These are phyloP conservation scores for Fusarium sp. DNA, from an alignment of 2,329 filamentous ascomycete genomes.

Conservation along the genomic window DNA sequence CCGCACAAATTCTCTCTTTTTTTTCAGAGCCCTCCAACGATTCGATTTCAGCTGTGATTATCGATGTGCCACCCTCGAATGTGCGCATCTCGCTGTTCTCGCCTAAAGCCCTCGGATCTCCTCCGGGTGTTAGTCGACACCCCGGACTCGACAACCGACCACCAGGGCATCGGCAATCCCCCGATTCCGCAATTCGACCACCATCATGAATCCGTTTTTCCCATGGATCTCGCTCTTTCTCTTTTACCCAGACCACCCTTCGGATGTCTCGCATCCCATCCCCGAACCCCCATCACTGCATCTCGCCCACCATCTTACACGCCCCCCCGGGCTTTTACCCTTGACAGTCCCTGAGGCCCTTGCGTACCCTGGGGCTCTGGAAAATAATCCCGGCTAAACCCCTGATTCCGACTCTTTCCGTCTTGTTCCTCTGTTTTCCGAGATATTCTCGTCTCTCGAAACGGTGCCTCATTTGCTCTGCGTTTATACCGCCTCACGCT, in stretches of 20 bases:
- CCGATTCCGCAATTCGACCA: conserved; percentile 10
- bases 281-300: conserved; percentile 16
- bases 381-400: conserved; percentile 7
- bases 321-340: conserved; percentile 12
- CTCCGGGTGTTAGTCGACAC: conserved; percentile 13
- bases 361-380: background rate
- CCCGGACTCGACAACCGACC: conserved; percentile 22
- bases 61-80: background rate
- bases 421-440: conserved; percentile 20
- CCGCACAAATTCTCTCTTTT: conserved; percentile 1
- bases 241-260: conserved; percentile 16
- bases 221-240: conserved; percentile 9
- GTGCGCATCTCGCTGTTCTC: conserved; percentile 6
- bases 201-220: conserved; percentile 29
- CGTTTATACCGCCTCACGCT: conserved; percentile 23
- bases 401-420: conserved; percentile 35
- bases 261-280: conserved; percentile 31
- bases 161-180: conserved; percentile 1
- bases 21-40: background rate
- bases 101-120: conserved; percentile 20
- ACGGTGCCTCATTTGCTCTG: conserved; percentile 7
- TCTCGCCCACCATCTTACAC: conserved; percentile 14
- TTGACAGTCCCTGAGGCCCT: background rate
- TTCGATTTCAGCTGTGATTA: background rate
- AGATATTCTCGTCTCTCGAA: conserved; percentile 20